A percentile compares a stretch with the other conserved stretches of the same genome.
These are phyloP conservation scores for Zygoascus ofunaensis DNA, from an alignment of 805 yeast species.

Conservation along the genomic window DNA sequence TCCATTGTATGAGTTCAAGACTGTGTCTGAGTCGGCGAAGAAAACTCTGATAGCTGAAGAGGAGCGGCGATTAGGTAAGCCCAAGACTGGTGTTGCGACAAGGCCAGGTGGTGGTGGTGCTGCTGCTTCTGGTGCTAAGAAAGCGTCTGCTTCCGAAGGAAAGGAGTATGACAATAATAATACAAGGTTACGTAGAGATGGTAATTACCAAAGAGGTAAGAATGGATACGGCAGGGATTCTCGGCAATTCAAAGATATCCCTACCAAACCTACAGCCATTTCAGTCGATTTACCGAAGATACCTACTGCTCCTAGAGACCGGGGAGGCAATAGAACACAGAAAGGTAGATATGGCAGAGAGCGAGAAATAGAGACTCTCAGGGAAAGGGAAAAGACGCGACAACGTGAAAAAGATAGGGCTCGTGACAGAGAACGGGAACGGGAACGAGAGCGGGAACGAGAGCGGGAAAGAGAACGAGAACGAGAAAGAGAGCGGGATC, in stretches of 20 bases:
- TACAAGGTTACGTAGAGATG: too few relatives aligned
- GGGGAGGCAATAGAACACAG: neutral
- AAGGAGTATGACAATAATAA: too few relatives aligned
- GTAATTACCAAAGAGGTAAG: too few relatives aligned
- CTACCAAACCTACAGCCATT: neutral
- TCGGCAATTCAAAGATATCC: neutral
- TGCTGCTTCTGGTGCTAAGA: neutral
- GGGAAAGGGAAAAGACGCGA: neutral
- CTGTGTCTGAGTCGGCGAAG: constrained; percentile 19
- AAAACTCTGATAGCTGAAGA: constrained; percentile 15
- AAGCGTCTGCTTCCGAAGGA: constrained; percentile 3
- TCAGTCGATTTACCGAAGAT: constrained; percentile 5
- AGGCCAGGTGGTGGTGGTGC: neutral
- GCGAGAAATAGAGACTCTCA: neutral
- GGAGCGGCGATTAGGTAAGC: constrained; percentile 1
- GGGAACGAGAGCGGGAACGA: constrained; percentile 4
- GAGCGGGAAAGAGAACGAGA: constrained; percentile 14
- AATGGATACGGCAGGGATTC: neutral
- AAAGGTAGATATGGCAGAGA: too few relatives aligned
- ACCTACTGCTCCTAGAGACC: constrained; percentile 1
- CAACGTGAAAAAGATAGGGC: constrained; percentile 8
- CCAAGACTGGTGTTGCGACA: neutral
- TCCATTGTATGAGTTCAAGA: constrained; percentile 20
- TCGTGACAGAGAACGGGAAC: constrained; percentile 11
- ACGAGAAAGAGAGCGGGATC: neutral